Base-by-base conservation (phyloP, 257 asterid species). In the Coffea canephora region DNA sequence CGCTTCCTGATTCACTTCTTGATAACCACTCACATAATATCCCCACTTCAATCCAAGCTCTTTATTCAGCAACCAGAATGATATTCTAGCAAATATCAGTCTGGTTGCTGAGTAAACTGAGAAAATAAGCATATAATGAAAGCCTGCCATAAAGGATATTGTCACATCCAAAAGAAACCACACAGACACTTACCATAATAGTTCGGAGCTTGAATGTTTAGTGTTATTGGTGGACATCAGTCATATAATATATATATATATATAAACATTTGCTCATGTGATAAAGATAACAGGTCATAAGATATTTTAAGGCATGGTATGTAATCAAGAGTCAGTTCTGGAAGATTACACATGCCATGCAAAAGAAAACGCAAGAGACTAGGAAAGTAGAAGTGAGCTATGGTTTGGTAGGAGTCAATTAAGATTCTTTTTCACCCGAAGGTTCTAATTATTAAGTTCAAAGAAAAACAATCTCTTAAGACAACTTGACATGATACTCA, bases 1-100 rank as follows among this genome's bases (percentile, higher is more conserved):
- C 68, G 66, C 75, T 50, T 78, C 74, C 64, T 64, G 36, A 49
- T 77, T 77, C 80, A 77, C 5, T 49, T 66, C 59, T 46, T 66
- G 65, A 66, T 49, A 49, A 21, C 64, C 48, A 48, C 36, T 48
- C 18, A 13, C 71, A 3, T 41, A 21, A 59, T n/a, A 74, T 16
- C 34, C 41, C 49, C 54, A 50, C 50, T 54, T 74, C 68, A 64
- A 7, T n/a, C 45, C 10, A 31, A 27, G 7, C 31, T 48, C 80
- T 27, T 76, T 12, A 61, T 19, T 64, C 52, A 64, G 64, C 8
- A 8, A 10, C 19, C 64, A 23, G 48, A 62, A 19, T 5, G 1
- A 41, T 69, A 52, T 16, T 8, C 39, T 18, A 41, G 1, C 3
- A 69, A 16, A 65, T 25, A 65, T 65, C 70, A 65, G 45, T 5